phyloP scores from a whole-genome alignment of 2,329 filamentous ascomycete species.

The Diaporthe aspalathi region DNA sequence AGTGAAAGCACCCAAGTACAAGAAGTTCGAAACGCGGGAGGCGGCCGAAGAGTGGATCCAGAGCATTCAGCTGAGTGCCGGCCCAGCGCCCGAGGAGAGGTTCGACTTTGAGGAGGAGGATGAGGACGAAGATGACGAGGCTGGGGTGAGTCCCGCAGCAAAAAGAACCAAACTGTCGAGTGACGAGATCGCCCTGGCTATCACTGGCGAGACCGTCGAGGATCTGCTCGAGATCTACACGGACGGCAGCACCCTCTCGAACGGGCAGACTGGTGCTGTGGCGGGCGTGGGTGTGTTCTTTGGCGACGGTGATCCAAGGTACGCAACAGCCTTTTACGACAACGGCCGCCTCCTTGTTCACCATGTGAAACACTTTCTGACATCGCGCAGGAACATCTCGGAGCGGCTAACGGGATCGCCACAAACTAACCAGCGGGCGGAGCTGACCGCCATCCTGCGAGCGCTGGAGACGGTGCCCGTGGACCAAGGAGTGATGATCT shows the following conservation, averaged over 20 bases:
- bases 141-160: constrained; percentile 46
- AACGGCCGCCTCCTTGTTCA: not conserved
- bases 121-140: constrained; percentile 46
- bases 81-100: constrained; percentile 6
- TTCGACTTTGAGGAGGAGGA: constrained; percentile 41
- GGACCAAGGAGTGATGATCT: constrained; percentile 77
- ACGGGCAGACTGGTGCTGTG: constrained; percentile 65
- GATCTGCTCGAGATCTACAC: constrained; percentile 66
- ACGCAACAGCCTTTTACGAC: constrained; percentile 39
- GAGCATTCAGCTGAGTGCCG: constrained; percentile 46
- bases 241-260: constrained; percentile 70
- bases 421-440: constrained; percentile 97
- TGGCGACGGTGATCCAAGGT: constrained; percentile 66
- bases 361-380: constrained; percentile 38
- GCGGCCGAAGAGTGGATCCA: constrained; percentile 85
- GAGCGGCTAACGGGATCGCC: constrained; percentile 78
- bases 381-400: constrained; percentile 68
- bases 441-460: constrained; percentile 87
- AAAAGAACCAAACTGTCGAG: constrained; percentile 50
- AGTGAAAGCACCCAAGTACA: constrained; percentile 76
- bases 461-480: constrained; percentile 81
- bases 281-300: constrained; percentile 76
- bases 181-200: constrained; percentile 29
- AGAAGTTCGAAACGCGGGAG: constrained; percentile 73
- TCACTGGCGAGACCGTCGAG: constrained; percentile 39